A percentile compares a stretch with the other conserved stretches of the same genome.
Conservation (phyloP, 2,329 filamentous ascomycete genomes). For the Byssoonygena ceratinophila region DNA sequence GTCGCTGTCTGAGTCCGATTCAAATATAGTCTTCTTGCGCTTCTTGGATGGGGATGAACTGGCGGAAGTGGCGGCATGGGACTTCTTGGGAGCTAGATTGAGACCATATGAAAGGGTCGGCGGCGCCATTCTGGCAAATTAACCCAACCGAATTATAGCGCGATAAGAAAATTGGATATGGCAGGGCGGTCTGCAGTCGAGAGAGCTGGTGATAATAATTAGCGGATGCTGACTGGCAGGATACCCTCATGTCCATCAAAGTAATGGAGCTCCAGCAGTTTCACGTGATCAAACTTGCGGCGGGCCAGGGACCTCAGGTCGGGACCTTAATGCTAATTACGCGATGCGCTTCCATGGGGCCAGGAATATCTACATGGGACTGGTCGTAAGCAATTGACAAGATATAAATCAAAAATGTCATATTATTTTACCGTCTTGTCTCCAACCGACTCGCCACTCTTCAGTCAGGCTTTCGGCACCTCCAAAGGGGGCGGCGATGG, state of each 20-base stretch:
- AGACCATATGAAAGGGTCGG: constrained; percentile 36
- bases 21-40: constrained; percentile 41
- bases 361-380: too few species aligned
- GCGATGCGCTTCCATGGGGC: too few species aligned
- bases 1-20: constrained; percentile 30
- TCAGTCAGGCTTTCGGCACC: constrained; percentile 94
- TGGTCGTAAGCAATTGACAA: too few species aligned
- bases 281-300: too few species aligned
- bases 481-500: constrained; percentile 94
- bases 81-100: constrained; percentile 32
- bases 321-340: not conserved
- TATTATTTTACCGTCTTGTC: constrained; percentile 98
- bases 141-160: not conserved
- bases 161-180: not conserved
- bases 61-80: constrained; percentile 11
- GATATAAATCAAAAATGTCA: too few species aligned
- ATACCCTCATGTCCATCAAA: too few species aligned
- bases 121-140: constrained; percentile 20
- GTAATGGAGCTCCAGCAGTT: too few species aligned
- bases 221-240: not conserved
- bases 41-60: constrained; percentile 32
- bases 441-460: constrained; percentile 88
- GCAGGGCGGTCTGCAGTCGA: not conserved
- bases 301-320: too few species aligned
- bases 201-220: not conserved